Evolutionary conservation across 2,329 filamentous ascomycete genomes (phyloP).

Genomic region (Chaetomiaceae sp.): DNA sequence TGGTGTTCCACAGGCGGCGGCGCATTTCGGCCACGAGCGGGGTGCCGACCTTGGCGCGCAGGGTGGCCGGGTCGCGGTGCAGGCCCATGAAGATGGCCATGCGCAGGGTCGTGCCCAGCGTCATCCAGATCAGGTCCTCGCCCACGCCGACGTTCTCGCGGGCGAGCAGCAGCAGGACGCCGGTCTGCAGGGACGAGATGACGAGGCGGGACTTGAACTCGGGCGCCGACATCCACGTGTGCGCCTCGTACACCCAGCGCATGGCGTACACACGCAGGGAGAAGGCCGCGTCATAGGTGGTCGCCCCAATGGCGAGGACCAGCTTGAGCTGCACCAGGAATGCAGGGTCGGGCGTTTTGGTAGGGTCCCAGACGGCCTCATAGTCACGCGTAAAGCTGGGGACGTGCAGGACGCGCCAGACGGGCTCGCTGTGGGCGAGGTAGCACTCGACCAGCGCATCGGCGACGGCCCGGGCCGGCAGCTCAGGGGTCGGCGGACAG

Average conservation of each 20-base stretch:
- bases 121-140: constrained; percentile 43
- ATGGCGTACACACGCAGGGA: constrained; percentile 43
- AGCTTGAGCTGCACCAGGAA: constrained; percentile 55
- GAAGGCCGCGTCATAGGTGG: constrained; percentile 44
- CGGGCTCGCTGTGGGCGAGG: constrained; percentile 38
- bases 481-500: constrained; percentile 32
- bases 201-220: constrained; percentile 46
- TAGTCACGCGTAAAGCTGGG: constrained; percentile 45
- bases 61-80: constrained; percentile 40
- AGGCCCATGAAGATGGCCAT: constrained; percentile 45
- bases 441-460: constrained; percentile 45
- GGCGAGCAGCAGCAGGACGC: constrained; percentile 39
- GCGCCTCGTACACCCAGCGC: constrained; percentile 53
- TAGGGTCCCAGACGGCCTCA: constrained; percentile 41
- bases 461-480: constrained; percentile 41
- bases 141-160: constrained; percentile 34
- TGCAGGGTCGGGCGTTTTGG: constrained; percentile 27
- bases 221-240: constrained; percentile 48
- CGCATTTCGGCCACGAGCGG: constrained; percentile 40
- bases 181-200: constrained; percentile 45
- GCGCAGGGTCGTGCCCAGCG: constrained; percentile 38
- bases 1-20: constrained; percentile 47
- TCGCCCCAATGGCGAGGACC: constrained; percentile 51
- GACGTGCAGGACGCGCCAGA: constrained; percentile 46
- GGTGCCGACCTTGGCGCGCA: constrained; percentile 31